Percentiles rank a stretch among this genome's conserved stretches.
Evolutionary conservation across 2,329 filamentous ascomycete species (phyloP).

Genomic region (Chrysoporthe austroafricana): DNA sequence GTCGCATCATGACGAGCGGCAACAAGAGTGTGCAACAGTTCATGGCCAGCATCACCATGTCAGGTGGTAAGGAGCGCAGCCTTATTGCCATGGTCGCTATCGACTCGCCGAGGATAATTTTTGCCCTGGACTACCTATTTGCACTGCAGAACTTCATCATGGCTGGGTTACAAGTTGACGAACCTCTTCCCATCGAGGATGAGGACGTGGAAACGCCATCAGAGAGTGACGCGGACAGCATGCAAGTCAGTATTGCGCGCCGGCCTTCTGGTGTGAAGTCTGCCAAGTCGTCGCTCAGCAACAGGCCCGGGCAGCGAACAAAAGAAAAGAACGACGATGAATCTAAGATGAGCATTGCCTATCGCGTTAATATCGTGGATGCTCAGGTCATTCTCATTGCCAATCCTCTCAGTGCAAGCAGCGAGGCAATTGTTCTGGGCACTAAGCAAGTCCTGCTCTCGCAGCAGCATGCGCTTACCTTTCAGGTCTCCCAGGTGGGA

Average conservation of each 20-base stretch:
- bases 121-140: constrained; percentile 94
- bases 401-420: constrained; percentile 85
- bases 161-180: constrained; percentile 69
- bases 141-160: constrained; percentile 84
- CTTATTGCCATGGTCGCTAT: constrained; percentile 91
- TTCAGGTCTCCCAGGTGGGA: constrained; percentile 91
- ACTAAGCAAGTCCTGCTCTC: constrained; percentile 93
- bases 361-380: constrained; percentile 91
- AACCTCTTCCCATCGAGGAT: constrained; percentile 54
- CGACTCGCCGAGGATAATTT: constrained; percentile 92
- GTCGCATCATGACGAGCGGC: constrained; percentile 96
- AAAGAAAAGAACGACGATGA: constrained; percentile 36
- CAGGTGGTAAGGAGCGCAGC: constrained; percentile 78
- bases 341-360: constrained; percentile 74
- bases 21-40: constrained; percentile 96
- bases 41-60: constrained; percentile 96
- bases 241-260: constrained; percentile 48
- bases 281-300: constrained; percentile 34
- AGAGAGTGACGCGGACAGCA: constrained; percentile 63
- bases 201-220: constrained; percentile 50
- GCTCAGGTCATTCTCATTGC: constrained; percentile 96
- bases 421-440: constrained; percentile 92
- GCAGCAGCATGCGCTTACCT: constrained; percentile 89
- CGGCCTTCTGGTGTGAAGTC: constrained; percentile 41
- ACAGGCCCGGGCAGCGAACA: constrained; percentile 16